A percentile compares a stretch with the other conserved stretches of the same genome.
Conservation (phyloP, 805 yeast species). For the Nakazawaea ernobii region DNA sequence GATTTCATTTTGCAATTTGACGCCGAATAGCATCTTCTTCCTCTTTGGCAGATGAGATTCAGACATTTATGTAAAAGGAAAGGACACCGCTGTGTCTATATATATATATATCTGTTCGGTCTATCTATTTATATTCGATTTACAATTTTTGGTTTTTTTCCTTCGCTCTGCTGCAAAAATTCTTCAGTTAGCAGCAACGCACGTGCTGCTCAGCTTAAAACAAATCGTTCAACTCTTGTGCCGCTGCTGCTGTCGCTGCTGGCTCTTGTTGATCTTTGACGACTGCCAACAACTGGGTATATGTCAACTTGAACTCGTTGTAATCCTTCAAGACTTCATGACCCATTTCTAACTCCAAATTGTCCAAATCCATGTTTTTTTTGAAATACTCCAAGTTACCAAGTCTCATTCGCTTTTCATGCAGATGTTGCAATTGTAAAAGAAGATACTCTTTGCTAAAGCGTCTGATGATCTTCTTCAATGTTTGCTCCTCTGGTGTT, state of each 20-base stretch:
- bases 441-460: constrained; percentile 16
- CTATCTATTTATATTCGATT: too few species aligned
- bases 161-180: too few species aligned
- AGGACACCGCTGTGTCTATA: too few species aligned
- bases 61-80: too few species aligned
- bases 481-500: constrained; percentile 15
- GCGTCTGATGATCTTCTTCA: constrained; percentile 19
- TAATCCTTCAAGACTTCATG: too few species aligned
- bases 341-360: background rate
- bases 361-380: background rate
- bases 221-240: too few species aligned
- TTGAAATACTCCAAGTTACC: constrained; percentile 22
- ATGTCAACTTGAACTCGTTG: too few species aligned
- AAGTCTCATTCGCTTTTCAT: constrained; percentile 14
- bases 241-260: too few species aligned
- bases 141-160: too few species aligned
- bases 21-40: constrained; percentile 75
- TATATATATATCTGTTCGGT: too few species aligned
- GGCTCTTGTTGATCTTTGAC: background rate
- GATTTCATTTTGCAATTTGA: constrained; percentile 71
- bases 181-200: too few species aligned
- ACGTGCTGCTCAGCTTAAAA: background rate
- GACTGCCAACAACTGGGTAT: background rate
- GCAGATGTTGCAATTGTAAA: constrained; percentile 16
- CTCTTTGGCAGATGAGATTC: background rate